phyloP scores from a whole-genome alignment of 2,329 filamentous ascomycete species.

The Fusarium beomiforme region DNA sequence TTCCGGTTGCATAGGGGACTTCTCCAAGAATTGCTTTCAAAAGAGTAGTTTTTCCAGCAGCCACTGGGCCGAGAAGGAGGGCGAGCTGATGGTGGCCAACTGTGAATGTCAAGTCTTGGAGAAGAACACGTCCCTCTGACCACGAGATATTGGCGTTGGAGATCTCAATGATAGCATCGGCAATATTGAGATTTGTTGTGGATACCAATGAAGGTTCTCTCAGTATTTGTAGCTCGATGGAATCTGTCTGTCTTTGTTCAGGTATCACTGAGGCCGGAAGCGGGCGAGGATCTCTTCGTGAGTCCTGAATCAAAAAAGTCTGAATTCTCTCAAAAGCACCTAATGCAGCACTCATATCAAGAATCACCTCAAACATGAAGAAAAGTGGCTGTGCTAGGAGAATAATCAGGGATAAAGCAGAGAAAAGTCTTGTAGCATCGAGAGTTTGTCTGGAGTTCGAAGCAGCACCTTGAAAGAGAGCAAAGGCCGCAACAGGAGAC shows the following conservation, averaged over 20 bases:
- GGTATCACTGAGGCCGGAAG: neutral
- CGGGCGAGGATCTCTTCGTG: constrained; percentile 41
- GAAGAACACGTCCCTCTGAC: constrained; percentile 41
- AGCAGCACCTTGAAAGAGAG: constrained; percentile 48
- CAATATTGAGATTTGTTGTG: too few relatives aligned
- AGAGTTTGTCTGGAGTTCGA: constrained; percentile 43
- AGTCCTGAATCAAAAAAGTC: constrained; percentile 45
- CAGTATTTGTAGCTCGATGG: constrained; percentile 10
- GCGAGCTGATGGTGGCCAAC: constrained; percentile 48
- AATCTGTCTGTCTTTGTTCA: neutral
- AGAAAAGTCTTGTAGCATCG: constrained; percentile 51
- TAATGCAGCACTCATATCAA: constrained; percentile 50
- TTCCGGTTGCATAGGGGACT: constrained; percentile 35
- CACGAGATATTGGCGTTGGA: constrained; percentile 49
- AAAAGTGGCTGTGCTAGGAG: constrained; percentile 52
- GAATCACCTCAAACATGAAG: constrained; percentile 51
- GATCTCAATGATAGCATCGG: constrained; percentile 12
- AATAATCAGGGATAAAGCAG: constrained; percentile 53
- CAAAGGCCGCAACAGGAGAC: constrained; percentile 53
- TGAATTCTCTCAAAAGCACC: constrained; percentile 56
- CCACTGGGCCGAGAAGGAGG: constrained; percentile 56
- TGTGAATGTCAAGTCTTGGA: constrained; percentile 48
- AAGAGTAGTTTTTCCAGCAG: constrained; percentile 57
- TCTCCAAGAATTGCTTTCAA: constrained; percentile 53
- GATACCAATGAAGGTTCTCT: neutral